These are phyloP conservation scores for Chrysoporthe deuterocubensis DNA, from an alignment of 2,329 filamentous ascomycete species.

Conservation along the genomic window DNA sequence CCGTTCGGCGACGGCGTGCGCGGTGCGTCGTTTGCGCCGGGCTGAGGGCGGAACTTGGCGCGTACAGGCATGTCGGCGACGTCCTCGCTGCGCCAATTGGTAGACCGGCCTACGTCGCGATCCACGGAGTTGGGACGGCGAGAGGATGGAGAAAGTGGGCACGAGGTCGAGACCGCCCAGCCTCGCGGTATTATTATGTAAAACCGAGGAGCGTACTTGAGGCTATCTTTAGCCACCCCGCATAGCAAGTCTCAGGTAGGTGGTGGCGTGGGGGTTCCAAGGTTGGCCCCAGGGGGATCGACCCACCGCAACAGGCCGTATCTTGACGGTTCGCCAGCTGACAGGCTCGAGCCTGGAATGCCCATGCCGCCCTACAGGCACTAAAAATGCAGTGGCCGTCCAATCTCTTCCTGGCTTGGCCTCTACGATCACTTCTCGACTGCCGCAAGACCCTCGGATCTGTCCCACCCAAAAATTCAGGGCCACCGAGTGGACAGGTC, in stretches of 20 bases:
- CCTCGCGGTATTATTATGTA: not conserved
- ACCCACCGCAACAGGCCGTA: not conserved
- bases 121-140: not conserved
- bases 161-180: not conserved
- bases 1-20: conserved; percentile 43
- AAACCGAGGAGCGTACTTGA: not conserved
- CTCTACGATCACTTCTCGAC: not conserved
- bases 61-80: conserved; percentile 41
- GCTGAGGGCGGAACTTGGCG: conserved; percentile 43
- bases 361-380: not conserved
- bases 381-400: not conserved
- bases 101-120: not conserved
- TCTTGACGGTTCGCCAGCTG: not conserved
- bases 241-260: not conserved
- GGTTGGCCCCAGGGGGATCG: not conserved
- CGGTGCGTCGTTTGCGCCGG: conserved; percentile 34
- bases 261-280: conserved; percentile 7
- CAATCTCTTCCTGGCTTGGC: not conserved
- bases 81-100: not conserved
- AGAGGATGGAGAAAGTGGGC: not conserved
- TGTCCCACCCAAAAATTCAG: not conserved
- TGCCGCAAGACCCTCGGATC: not conserved
- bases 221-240: conserved; percentile 15
- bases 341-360: not conserved
- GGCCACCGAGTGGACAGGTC: not conserved